Evolutionary conservation across 768 basidiomycete genomes (phyloP).

Genomic region (Clavaria fumosa): DNA sequence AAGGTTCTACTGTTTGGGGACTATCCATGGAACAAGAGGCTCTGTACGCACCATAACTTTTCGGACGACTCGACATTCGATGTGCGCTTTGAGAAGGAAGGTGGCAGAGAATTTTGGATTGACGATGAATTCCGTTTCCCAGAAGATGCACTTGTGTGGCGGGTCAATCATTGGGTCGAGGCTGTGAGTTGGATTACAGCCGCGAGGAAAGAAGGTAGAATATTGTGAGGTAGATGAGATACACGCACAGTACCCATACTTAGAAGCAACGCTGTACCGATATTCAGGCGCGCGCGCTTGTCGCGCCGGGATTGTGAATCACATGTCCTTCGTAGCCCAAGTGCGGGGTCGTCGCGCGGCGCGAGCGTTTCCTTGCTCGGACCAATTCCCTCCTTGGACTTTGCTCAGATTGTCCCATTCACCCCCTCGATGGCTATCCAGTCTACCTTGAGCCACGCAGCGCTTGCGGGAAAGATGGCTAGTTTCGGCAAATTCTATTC

Average conservation of each 20-base stretch:
- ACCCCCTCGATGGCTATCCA: slow-evolving; percentile 17
- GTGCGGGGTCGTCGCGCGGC: too few relatives aligned
- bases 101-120: slow-evolving; percentile 40
- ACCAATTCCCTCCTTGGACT: too few relatives aligned
- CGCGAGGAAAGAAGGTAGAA: slow-evolving; percentile 14
- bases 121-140: slow-evolving; percentile 36
- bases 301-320: too few relatives aligned
- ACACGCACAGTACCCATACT: slow-evolving; percentile 3
- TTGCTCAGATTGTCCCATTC: too few relatives aligned
- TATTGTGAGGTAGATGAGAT: slow-evolving; percentile 7
- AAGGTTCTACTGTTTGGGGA: slow-evolving; percentile 60
- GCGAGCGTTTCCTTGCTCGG: too few relatives aligned
- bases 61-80: slow-evolving; percentile 40
- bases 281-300: too few relatives aligned
- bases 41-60: slow-evolving; percentile 30
- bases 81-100: slow-evolving; percentile 29
- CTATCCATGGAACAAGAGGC: slow-evolving; percentile 60
- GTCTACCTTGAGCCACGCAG: slow-evolving; percentile 20
- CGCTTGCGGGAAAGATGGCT: slow-evolving; percentile 24
- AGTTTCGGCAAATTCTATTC: slow-evolving; percentile 39
- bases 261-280: not conserved
- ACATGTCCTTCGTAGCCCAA: too few relatives aligned
- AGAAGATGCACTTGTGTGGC: slow-evolving; percentile 29
- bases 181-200: slow-evolving; percentile 33
- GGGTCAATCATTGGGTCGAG: slow-evolving; percentile 51